phyloP scores from a whole-genome alignment of 345 rosid genomes.

The Reutealis trisperma region DNA sequence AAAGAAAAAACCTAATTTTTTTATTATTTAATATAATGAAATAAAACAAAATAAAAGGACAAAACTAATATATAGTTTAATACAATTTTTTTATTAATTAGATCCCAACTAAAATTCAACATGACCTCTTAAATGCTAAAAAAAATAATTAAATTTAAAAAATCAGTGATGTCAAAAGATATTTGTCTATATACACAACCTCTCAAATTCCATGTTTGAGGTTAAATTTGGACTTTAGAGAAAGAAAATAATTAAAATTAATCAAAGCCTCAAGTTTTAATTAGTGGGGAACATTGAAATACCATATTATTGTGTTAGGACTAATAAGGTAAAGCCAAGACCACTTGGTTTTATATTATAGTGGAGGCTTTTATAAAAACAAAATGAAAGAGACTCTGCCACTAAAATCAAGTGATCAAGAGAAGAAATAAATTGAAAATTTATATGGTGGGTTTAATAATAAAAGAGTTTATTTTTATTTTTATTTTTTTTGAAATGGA shows the following conservation, averaged over 20 bases:
- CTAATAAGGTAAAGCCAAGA: constrained; percentile 29
- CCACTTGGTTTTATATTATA: constrained; percentile 18
- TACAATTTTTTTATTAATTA: no score
- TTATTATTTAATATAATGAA: no score
- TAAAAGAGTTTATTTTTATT: not conserved
- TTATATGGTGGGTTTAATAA: not conserved
- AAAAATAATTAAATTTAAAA: no score
- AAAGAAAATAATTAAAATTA: not conserved
- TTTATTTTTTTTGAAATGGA: not conserved
- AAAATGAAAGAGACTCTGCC: constrained; percentile 30
- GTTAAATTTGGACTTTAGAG: not conserved
- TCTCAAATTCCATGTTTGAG: not conserved
- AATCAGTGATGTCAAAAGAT: no score
- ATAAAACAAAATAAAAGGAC: no score
- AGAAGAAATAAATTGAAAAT: not conserved
- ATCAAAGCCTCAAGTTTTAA: constrained; percentile 9
- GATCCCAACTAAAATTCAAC: no score
- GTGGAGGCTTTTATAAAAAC: constrained; percentile 27
- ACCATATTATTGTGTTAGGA: constrained; percentile 14
- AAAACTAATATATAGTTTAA: no score
- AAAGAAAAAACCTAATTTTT: no score
- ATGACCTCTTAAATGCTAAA: no score
- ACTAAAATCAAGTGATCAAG: constrained; percentile 17
- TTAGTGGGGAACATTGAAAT: constrained; percentile 38
- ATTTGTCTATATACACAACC: no score